A percentile compares a stretch with the other conserved stretches of the same genome.
Evolutionary conservation across 805 yeast genomes (phyloP).

Genomic region (Kockiozyma suomiensis): DNA sequence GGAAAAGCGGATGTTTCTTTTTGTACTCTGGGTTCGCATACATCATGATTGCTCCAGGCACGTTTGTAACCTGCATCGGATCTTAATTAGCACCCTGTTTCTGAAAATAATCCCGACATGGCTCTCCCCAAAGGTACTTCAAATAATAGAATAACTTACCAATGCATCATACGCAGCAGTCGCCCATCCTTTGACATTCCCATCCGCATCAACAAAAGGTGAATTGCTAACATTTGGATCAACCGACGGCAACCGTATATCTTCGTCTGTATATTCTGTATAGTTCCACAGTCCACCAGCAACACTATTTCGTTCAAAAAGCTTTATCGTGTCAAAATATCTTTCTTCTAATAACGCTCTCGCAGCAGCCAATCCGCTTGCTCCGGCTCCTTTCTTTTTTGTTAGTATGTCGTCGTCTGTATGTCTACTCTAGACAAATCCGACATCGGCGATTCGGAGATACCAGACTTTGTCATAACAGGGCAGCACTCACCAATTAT

Average conservation of each 20-base stretch:
- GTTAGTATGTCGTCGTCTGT: too few species aligned
- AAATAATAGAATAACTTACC: constrained; percentile 38
- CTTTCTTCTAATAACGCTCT: constrained; percentile 61
- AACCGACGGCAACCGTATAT: constrained; percentile 42
- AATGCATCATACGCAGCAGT: constrained; percentile 64
- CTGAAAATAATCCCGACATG: too few species aligned
- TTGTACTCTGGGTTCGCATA: constrained; percentile 56
- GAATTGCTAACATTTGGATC: constrained; percentile 38
- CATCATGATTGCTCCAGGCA: constrained; percentile 67
- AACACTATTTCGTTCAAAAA: constrained; percentile 60
- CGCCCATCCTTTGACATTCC: constrained; percentile 47
- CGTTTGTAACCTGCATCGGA: constrained; percentile 54
- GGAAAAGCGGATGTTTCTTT: constrained; percentile 52
- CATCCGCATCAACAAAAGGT: constrained; percentile 28
- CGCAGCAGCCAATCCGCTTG: constrained; percentile 50
- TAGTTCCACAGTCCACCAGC: constrained; percentile 86
- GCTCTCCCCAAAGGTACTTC: too few species aligned
- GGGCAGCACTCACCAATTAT: neutral
- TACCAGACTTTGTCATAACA: too few species aligned
- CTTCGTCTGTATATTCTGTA: constrained; percentile 41
- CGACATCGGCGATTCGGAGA: neutral
- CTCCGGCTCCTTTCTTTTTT: constrained; percentile 28
- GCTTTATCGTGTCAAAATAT: constrained; percentile 51
- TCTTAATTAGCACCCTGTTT: too few species aligned
- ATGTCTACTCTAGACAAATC: too few species aligned